Base-by-base conservation (phyloP, 306 rosid genomes). In the Dalbergia cochinchinensis region DNA sequence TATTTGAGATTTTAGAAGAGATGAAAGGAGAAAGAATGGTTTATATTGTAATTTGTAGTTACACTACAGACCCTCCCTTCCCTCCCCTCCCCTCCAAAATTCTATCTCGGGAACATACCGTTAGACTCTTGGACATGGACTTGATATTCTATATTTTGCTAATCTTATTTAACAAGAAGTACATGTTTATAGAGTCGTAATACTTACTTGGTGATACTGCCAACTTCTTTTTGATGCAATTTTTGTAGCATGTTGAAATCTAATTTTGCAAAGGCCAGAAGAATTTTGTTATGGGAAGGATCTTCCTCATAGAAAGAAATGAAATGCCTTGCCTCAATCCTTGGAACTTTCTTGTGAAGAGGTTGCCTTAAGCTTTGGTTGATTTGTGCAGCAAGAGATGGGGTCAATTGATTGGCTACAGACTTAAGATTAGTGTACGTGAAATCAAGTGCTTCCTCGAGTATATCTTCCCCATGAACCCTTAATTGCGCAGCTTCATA, bases 221-320 rank as follows among this genome's bases (percentile, higher is more conserved):
- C 22, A 3, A 82, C 41, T 69, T 86, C 85, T 39, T 83, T 33
- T 65, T 73, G 63, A 58, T 79, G 77, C 58, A 68, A 14, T 76
- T 73, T 68, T 4, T 88, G 92, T 1, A 88, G 58, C 8, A 79
- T 19, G 45, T 87, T 91, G 78, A 83, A 90, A 70, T 90, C 92
- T 5, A 76, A 4, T 55, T 83, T 90, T 26, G 88, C 89, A 44
- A 90, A 78, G 7, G 22, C 68, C 7, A 88, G 65, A 20, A 88
- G 67, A 44, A 15, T 42, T 18, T 76, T 35, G 26, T 18, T 55
- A 3, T 71, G 87, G 1, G 89, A 81, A 73, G 83, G 78, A 51
- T 85, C 71, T 19, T 86, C 22, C 33, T 81, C 53, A 41, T 88
- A 90, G 7, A 83, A 34, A 11, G 82, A 35, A 2, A 88, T 66